Base-by-base conservation (phyloP, 2,329 filamentous ascomycete genomes). In the Madurella fahalii region DNA sequence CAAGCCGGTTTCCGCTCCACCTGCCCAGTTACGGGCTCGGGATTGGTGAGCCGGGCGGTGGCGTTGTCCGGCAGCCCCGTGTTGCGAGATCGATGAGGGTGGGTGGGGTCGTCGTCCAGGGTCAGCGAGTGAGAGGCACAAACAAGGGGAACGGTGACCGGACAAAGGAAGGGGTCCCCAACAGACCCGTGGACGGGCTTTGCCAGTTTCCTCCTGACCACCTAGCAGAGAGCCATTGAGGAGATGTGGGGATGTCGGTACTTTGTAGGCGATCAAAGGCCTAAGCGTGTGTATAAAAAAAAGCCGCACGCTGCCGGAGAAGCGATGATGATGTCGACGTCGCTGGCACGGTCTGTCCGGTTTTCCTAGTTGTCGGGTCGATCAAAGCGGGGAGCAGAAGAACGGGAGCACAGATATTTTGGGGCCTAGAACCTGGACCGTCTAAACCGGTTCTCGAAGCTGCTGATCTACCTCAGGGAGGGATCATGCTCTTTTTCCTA, bases 1-100 rank as follows among this genome's bases (percentile, higher is more conserved):
- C 30, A 25, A 37, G 16, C 7, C 12, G 42, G 25, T 37, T 37
- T 37, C 11, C 34, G 4, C 53, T 54, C 47, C 51, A 48, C 57
- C 55, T 40, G 47, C 43, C 53, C 52, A 53, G 56, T 49, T 54
- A 53, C 47, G 48, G 55, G 37, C 13, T 50, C 43, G 49, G 53
- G 54, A 59, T 50, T 47, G 50, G 50, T 40, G 55, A 40, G 44
- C 48, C 34, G 40, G 49, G 44, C 41, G 45, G 59, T 63, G 59
- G 54, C 56, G 59, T 47, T 57, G 54, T 60, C 52, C 48, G 54
- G 41, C 40, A 43, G 42, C 39, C 39, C 47, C 42, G 39, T 37
- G 25, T 42, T 32, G 48, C 48, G 46, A 50, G 55, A 53, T 61
- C 52, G 54, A 53, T 54, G 53, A 50, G 34, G 44, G 57, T 52